Evolutionary conservation across 352 stramenopile species (phyloP).

Genomic region (Pythium scleroteichum): DNA sequence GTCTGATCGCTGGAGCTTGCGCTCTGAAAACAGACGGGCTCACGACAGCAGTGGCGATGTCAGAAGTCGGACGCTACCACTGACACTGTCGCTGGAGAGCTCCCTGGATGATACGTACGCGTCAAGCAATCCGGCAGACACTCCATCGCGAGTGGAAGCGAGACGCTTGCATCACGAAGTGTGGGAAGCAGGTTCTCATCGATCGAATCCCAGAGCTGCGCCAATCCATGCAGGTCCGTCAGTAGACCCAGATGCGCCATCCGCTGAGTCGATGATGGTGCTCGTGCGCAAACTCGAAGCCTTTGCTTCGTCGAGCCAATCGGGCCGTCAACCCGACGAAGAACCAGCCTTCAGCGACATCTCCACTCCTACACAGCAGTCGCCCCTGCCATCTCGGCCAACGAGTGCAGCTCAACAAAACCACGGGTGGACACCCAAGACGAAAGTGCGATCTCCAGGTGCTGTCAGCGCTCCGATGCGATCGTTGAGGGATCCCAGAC

Average conservation of each 20-base stretch:
- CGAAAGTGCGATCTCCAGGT: not conserved
- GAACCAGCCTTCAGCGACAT: conserved; percentile 15
- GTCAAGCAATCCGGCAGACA: conserved; percentile 9
- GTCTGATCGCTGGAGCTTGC: conserved; percentile 13
- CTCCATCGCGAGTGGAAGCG: conserved; percentile 10
- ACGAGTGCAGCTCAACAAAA: conserved; percentile 1
- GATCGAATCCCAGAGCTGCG: conserved; percentile 6
- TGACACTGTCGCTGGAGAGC: conserved; percentile 23
- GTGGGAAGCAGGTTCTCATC: conserved; percentile 37
- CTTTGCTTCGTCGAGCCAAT: conserved; percentile 7
- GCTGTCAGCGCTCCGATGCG: conserved; percentile 8
- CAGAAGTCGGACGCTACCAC: conserved; percentile 16
- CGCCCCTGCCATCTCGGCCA: not conserved
- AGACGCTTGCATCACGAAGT: conserved; percentile 1
- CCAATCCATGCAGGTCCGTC: conserved; percentile 18
- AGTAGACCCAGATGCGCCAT: conserved; percentile 27
- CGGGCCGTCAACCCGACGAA: conserved; percentile 21
- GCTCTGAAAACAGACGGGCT: not conserved
- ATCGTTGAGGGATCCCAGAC: conserved; percentile 15
- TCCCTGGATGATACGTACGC: conserved; percentile 23
- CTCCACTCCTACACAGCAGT: conserved; percentile 8
- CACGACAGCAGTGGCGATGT: conserved; percentile 9
- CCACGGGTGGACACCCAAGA: not conserved
- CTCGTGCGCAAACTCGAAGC: conserved; percentile 45
- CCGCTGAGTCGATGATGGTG: conserved; percentile 37